Evolutionary conservation across 257 asterid genomes (phyloP), one percentile per base, ranked within the genome.

Genomic region (Echium plantagineum): DNA sequence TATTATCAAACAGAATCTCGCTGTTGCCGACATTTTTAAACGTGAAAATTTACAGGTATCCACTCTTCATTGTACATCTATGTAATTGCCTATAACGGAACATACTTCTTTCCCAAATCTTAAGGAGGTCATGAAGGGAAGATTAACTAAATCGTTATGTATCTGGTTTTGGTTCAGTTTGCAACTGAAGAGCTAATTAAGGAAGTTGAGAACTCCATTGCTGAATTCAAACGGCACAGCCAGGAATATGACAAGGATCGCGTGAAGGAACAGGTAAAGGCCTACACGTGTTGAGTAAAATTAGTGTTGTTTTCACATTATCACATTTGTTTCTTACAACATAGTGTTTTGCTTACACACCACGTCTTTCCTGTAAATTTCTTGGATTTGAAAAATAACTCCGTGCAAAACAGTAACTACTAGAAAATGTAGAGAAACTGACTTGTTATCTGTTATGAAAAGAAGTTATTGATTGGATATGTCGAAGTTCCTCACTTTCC

Each of bases 171-270:
- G 63, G 52, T 65, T 63, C 87, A 90, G 98, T 66, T 84, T 60
- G 65, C 76, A 47, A 84, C 95, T 5, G 97, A 89, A n/a, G 94
- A 93, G 69, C 72, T 89, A 47, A 87, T 86, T 46, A 77, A 86
- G 72, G 97, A 93, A 77, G 95, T 89, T 32, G 83, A 89, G 72
- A 82, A 78, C 75, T 82, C 98, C 9, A 78, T 82, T 42, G 67
- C 77, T 52, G 96, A 89, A 73, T 86, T 88, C 55, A 80, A 83
- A 67, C 77, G 72, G 56, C 94, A 84, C 48, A 71, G 81, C 65
- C 96, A 93, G 74, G 97, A 86, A 19, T 93, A 86, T 28, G 94
- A 93, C 0, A 94, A 89, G 73, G 94, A 78, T 60, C 89, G 94
- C 17, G 77, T 89, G 66, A 76, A 58, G 75, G 87, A 64, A 69